Base-by-base conservation (phyloP, 2,329 filamentous ascomycete genomes). In the Fusarium sp. region DNA sequence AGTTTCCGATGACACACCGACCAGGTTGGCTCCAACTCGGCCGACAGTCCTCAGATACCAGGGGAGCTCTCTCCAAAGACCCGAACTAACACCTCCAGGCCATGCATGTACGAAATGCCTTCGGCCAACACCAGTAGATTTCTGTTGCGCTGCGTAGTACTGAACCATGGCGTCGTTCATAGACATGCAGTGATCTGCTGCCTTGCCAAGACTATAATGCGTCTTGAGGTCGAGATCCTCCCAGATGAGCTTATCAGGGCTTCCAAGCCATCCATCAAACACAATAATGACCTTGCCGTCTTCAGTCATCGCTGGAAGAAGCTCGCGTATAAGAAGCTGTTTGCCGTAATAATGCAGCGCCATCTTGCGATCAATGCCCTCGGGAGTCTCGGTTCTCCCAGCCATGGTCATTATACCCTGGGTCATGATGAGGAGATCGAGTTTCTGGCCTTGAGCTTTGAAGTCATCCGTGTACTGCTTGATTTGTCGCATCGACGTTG, bases 281-380 rank as follows among this genome's bases (percentile, higher is more conserved):
- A 87, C 82, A 6, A 84, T 80, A 64, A 86, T 68, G 6, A 86
- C 82, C 32, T 81, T 84, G 7, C 83, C 79, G n/a, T 82, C 78
- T 0, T 77, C 71, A 35, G 75, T 80, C n/a, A 86, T 72, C 0
- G 78, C 73, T 0, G 85, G 84, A 0, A 82, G 69, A 6, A 87
- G 79, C 40, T 85, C 83, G 15, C 79, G 76, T 25, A 86, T 81
- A 15, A 87, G 82, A 0, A 85, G 81, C 70, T 86, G 85, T 14
- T 81, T 82, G 17, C 85, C 82, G 66, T 87, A 87, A 70, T 85
- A 86, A 64, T 86, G 84, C n/a, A 87, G 77, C 0, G 81, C 82
- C 79, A 87, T 83, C 71, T 86, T 87, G 56, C 79, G 79, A 57
- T 86, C 84, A 17, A 87, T 82, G 1, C 84, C 85, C 69, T 87